Percentiles rank a stretch among this genome's conserved stretches.
phyloP scores from a whole-genome alignment of 2,329 filamentous ascomycete species.

The Botrytis porri region DNA sequence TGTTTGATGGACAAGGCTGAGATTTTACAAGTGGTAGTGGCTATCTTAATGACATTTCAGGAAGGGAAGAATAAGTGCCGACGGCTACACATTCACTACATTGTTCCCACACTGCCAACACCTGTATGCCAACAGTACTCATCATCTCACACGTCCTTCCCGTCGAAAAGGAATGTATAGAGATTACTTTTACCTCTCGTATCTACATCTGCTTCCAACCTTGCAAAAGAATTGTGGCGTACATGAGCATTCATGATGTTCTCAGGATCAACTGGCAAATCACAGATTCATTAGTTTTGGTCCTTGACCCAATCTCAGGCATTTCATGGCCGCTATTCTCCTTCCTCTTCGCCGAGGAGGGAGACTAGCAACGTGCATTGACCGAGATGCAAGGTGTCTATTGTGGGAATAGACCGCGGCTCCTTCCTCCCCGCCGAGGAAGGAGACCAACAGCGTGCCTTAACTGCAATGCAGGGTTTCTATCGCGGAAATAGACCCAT shows the following conservation, averaged over 20 bases:
- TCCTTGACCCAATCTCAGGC: slow-evolving; percentile 70
- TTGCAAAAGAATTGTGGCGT: slow-evolving; percentile 90
- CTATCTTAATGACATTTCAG: too few relatives aligned
- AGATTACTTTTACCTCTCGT: slow-evolving; percentile 56
- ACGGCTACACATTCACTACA: background rate
- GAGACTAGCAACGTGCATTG: slow-evolving; percentile 91
- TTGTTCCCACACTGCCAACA: too few relatives aligned
- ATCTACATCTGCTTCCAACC: slow-evolving; percentile 79
- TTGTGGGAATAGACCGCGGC: too few relatives aligned
- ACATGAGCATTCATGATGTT: background rate
- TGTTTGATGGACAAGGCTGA: background rate
- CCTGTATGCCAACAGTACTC: background rate
- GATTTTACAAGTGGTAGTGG: background rate
- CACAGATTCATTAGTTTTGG: background rate
- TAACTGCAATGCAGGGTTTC: slow-evolving; percentile 98
- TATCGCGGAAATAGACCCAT: slow-evolving; percentile 98
- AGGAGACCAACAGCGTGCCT: slow-evolving; percentile 89
- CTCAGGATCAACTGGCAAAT: background rate
- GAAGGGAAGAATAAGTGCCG: background rate
- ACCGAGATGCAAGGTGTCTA: slow-evolving; percentile 99
- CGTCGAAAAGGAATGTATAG: background rate
- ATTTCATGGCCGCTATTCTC: slow-evolving; percentile 97
- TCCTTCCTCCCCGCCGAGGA: slow-evolving; percentile 97
- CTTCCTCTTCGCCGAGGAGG: slow-evolving; percentile 92
- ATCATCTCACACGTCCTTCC: accelerated